phyloP scores from a whole-genome alignment of 2,329 filamentous ascomycete species.

The Anisogramma anomala region DNA sequence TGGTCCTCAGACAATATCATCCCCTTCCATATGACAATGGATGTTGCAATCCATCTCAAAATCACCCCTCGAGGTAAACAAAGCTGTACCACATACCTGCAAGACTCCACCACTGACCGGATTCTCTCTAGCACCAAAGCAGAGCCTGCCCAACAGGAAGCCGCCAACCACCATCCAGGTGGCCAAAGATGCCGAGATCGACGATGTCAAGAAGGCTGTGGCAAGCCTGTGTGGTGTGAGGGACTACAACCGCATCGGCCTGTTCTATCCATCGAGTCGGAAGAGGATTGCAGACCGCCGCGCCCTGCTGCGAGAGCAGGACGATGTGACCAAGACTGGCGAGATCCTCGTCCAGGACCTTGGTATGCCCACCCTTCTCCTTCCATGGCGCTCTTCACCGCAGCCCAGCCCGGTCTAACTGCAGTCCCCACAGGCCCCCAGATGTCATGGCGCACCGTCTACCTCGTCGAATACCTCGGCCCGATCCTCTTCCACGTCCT shows the following conservation, averaged over 20 bases:
- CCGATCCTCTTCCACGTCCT: slow-evolving; percentile 78
- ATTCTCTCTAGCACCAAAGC: slow-evolving; percentile 27
- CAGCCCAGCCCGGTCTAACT: neutral
- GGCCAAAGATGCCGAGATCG: slow-evolving; percentile 40
- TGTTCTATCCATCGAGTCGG: slow-evolving; percentile 48
- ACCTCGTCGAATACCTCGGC: slow-evolving; percentile 87
- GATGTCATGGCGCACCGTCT: slow-evolving; percentile 86
- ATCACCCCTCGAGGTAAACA: slow-evolving; percentile 8
- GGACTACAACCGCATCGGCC: slow-evolving; percentile 51
- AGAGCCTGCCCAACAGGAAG: slow-evolving; percentile 35
- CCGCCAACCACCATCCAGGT: slow-evolving; percentile 42
- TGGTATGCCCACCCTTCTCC: slow-evolving; percentile 40
- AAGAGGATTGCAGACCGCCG: slow-evolving; percentile 53
- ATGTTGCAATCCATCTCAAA: slow-evolving; percentile 10
- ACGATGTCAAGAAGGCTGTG: slow-evolving; percentile 46
- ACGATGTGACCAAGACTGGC: slow-evolving; percentile 35
- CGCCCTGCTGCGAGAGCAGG: slow-evolving; percentile 38
- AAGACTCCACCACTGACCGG: neutral
- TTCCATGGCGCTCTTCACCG: neutral
- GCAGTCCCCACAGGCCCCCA: slow-evolving; percentile 55
- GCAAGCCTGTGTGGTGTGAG: slow-evolving; percentile 38
- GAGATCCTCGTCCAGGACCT: slow-evolving; percentile 85
- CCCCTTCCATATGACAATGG: too few relatives aligned
- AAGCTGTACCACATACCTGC: too few relatives aligned
- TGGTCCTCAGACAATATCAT: too few relatives aligned